Percentiles rank a stretch among this genome's conserved stretches.
phyloP scores from a whole-genome alignment of 192 early-diverging fungal species.

The Backusella psychrophila region DNA sequence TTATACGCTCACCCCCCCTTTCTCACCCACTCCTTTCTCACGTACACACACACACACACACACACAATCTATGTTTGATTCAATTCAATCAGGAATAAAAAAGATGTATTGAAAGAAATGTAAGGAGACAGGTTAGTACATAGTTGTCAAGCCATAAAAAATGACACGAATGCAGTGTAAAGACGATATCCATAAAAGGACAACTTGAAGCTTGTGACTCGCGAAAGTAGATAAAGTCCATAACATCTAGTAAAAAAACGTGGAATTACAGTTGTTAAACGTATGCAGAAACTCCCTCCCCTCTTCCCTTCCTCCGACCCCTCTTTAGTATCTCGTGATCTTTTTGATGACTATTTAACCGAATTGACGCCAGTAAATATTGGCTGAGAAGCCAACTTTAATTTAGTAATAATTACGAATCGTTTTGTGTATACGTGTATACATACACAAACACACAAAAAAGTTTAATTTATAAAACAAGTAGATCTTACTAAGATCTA shows the following conservation, averaged over 20 bases:
- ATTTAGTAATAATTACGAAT: background rate
- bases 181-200: background rate
- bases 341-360: background rate
- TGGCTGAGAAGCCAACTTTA: background rate
- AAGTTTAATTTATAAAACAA: background rate
- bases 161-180: background rate
- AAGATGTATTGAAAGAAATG: background rate
- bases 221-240: background rate
- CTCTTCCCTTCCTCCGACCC: background rate
- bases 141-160: background rate
- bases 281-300: background rate
- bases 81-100: background rate
- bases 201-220: background rate
- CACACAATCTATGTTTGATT: too few relatives aligned
- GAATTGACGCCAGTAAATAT: constrained; percentile 1
- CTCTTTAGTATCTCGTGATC: constrained; percentile 4
- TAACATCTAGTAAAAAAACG: background rate
- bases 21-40: background rate
- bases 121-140: background rate
- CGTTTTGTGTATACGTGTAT: background rate
- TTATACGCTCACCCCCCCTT: background rate
- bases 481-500: background rate
- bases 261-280: constrained; percentile 8
- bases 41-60: too few relatives aligned
- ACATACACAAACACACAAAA: background rate